Evolutionary conservation across 2,329 filamentous ascomycete genomes (phyloP).

Genomic region (Ilyonectria destructans): DNA sequence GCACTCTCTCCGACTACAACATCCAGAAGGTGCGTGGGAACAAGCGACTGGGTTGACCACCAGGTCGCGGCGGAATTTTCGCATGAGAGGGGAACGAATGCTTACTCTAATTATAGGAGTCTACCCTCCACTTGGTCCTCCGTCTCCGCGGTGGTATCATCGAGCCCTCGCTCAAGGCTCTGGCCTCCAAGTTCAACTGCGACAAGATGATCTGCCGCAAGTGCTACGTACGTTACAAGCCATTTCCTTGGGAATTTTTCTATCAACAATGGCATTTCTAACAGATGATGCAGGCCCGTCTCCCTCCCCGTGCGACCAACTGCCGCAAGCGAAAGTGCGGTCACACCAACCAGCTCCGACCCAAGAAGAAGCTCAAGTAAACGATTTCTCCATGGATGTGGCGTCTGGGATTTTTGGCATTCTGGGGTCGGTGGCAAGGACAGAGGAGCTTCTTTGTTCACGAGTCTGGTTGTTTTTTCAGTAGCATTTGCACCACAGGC

Average conservation of each 20-base stretch:
- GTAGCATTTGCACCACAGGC: constrained; percentile 59
- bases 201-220: constrained; percentile 99
- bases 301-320: constrained; percentile 99
- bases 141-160: constrained; percentile 99
- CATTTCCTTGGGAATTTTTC: not conserved
- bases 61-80: constrained; percentile 8
- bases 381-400: constrained; percentile 60
- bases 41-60: constrained; percentile 16
- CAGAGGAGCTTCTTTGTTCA: constrained; percentile 56
- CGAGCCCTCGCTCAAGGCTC: constrained; percentile 98
- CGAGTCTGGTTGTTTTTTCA: constrained; percentile 59
- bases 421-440: constrained; percentile 56
- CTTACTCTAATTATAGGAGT: constrained; percentile 78
- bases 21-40: constrained; percentile 89
- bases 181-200: constrained; percentile 99
- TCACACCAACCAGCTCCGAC: constrained; percentile 99
- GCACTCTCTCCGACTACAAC: constrained; percentile 98
- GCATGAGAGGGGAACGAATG: constrained; percentile 23
- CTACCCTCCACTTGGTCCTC: constrained; percentile 97
- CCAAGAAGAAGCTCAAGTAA: constrained; percentile 99
- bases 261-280: constrained; percentile 11
- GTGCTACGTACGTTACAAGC: constrained; percentile 87
- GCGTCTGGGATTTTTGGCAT: constrained; percentile 64
- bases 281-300: constrained; percentile 74
- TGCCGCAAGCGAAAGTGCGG: constrained; percentile 99